Evolutionary conservation across 257 asterid genomes (phyloP), one percentile per base, ranked within the genome.

Genomic region (Solanum peruvianum): DNA sequence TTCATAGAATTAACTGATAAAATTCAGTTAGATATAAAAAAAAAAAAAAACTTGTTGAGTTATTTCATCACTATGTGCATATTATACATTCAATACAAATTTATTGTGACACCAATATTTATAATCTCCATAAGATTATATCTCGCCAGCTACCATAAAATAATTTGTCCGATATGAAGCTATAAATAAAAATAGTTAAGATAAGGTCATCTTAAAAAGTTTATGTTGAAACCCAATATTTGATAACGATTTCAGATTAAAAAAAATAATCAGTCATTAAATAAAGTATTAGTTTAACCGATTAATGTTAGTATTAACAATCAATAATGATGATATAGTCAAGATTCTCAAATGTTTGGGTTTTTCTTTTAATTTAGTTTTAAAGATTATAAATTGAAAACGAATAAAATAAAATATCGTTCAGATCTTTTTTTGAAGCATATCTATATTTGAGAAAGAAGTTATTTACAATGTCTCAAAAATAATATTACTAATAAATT

Each of bases 361-460:
- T 49, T 15, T 18, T 20, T 45, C 8, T 11, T 56, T 56, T 7
- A 56, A 20, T 23, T 56, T 56, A 56, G 5, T 20, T 56, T 56
- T 56, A 56, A 20, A 56, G n/a, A 56, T 20, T 18, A 7, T 56
- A 2, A 8, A 56, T 20, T 7, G 0, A 20, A 56, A 60, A 66
- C 9, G 0, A 27, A 47, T 25, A 44, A 39, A 44, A 41, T 25
- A 25, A 66, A 12, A 25, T 7, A 23, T 10, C 6, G 5, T 10
- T 62, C 1, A n/a, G 0, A 23, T n/a, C 1, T 11, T n/a, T 5
- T 1, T 2, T 2, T 1, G 1, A 2, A 13, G 29, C 18, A 67
- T 67, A 27, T 25, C 9, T 2, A 11, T 25, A 25, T 2, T 0
- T 66, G 23, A 35, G 3, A 66, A 66, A 66, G 37, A 66, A 6